Conservation (phyloP, 257 asterid species). For the Euphrasia confusa region DNA sequence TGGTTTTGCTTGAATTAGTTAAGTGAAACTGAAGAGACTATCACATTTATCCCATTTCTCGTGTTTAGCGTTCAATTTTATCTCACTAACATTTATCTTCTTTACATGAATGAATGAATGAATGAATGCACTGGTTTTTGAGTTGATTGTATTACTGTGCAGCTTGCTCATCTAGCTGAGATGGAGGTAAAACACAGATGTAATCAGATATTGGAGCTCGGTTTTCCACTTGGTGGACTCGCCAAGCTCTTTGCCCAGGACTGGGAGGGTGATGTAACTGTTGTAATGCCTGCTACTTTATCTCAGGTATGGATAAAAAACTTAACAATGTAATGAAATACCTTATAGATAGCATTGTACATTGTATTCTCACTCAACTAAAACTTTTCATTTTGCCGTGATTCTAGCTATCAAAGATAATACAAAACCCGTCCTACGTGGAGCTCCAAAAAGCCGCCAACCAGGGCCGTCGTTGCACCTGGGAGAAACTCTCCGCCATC, state of each 20-base stretch:
- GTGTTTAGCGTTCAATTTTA: no score
- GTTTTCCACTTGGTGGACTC: constrained; percentile 77
- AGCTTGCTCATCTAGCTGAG: constrained; percentile 92
- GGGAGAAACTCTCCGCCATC: constrained; percentile 95
- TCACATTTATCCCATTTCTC: no score
- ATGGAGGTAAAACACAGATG: constrained; percentile 99
- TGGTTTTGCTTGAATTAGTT: no score
- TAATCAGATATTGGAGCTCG: constrained; percentile 80
- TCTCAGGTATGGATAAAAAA: constrained; percentile 60
- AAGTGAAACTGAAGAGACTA: no score
- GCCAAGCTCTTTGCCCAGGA: constrained; percentile 98
- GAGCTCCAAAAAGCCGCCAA: constrained; percentile 85
- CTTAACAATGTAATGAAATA: no score
- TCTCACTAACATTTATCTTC: no score
- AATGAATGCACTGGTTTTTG: no score
- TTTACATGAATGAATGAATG: no score
- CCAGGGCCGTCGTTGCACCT: constrained; percentile 90
- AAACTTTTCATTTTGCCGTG: background rate
- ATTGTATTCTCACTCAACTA: no score
- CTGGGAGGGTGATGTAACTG: constrained; percentile 95
- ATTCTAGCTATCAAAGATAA: constrained; percentile 62
- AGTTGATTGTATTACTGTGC: constrained; percentile 12
- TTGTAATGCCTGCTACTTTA: constrained; percentile 93
- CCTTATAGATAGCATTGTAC: no score
- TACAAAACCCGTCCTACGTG: constrained; percentile 75